phyloP scores from a whole-genome alignment of 1,284 basidiomycete species.

The Cutaneotrichosporon sp. region DNA sequence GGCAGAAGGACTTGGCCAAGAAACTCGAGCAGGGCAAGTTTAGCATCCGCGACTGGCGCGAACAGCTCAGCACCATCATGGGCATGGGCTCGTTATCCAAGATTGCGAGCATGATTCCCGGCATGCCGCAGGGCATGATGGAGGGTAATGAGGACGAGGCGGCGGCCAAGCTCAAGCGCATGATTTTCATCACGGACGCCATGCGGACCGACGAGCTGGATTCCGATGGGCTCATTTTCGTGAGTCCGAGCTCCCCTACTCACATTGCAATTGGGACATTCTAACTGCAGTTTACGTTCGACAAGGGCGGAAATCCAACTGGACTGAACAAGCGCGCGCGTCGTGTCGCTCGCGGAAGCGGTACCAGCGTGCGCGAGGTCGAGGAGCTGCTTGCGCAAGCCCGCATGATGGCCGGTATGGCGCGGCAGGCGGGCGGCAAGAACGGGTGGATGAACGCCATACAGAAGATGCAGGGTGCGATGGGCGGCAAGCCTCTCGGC shows the following conservation, averaged over 20 bases:
- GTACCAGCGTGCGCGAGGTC: conserved; percentile 94
- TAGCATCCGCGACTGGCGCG: conserved; percentile 94
- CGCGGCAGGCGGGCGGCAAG: conserved; percentile 94
- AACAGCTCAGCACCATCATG: conserved; percentile 97
- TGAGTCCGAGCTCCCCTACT: conserved; percentile 49
- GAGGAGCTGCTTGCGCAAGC: conserved; percentile 95
- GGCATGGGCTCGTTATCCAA: conserved; percentile 98
- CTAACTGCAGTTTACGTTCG: conserved; percentile 57
- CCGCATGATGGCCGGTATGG: conserved; percentile 96
- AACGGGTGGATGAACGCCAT: conserved; percentile 86
- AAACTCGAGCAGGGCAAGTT: conserved; percentile 96
- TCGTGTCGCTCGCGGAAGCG: conserved; percentile 87
- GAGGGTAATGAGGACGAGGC: conserved; percentile 91
- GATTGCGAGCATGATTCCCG: conserved; percentile 98
- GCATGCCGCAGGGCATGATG: conserved; percentile 84
- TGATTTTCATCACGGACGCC: conserved; percentile 98
- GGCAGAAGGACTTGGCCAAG: conserved; percentile 97
- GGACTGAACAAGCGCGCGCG: conserved; percentile 82
- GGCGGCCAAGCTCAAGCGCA: conserved; percentile 81
- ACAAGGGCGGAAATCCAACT: conserved; percentile 77
- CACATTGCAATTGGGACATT: neutral
- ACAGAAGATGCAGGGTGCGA: conserved; percentile 84
- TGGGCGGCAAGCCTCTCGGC: conserved; percentile 78
- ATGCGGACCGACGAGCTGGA: conserved; percentile 94
- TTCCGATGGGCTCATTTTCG: conserved; percentile 88